Evolutionary conservation across 2,329 filamentous ascomycete genomes (phyloP), one percentile per base, ranked within the genome.

Genomic region (Fusarium sp.): DNA sequence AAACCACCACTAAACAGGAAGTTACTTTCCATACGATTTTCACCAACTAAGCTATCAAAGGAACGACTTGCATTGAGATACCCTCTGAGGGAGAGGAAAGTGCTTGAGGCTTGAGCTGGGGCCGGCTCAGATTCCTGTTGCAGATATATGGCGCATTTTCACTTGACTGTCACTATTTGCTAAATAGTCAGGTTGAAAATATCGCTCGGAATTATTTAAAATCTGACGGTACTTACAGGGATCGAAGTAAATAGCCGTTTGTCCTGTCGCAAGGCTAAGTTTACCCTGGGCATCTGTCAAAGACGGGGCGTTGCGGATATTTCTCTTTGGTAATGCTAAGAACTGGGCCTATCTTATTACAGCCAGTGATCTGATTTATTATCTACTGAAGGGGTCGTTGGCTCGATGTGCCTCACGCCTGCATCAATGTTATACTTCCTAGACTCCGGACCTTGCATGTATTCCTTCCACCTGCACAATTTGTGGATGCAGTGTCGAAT

Each of bases 311-410:
- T 23, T 52, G 18, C 33, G 42, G n/a, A 33, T 56, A 37, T 49
- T 44, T 55, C 20, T 41, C 50, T 35, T 50, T 56, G 33, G 27
- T 50, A 40, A 50, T 37, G 37, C 27, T 50, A 67, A 56, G 45
- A 38, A 37, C 64, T 32, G 15, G 57, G 64, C 35, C 37, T 26
- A 7, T 23, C 20, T 61, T 46, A 41, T 41, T 20, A 58, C 37
- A 54, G 56, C 41, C 45, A 18, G 55, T 72, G 69, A 66, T 50
- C 71, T 71, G 69, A 71, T 69, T 23, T 46, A 48, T 49, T 40
- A 13, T 20, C 42, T 35, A 41, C 33, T 50, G 26, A 59, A 49
- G 44, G 40, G 15, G 30, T 38, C 27, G 37, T 35, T 57, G 55
- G 64, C 41, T 57, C 50, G 64, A 68, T 48, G 42, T 55, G 53